phyloP scores from a whole-genome alignment of 768 basidiomycete species.

The Daedalea quercina region DNA sequence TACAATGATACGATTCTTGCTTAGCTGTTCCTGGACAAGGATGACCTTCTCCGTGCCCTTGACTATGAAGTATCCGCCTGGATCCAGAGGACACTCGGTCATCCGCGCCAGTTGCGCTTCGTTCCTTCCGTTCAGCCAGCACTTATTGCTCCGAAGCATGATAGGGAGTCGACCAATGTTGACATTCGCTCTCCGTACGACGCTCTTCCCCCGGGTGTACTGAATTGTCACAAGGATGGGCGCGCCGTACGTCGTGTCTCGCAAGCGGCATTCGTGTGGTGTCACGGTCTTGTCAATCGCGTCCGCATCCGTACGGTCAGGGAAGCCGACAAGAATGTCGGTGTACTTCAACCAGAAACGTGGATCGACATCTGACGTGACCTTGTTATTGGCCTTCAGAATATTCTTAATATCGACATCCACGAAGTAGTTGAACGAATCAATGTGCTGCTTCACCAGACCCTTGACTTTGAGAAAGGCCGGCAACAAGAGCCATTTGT shows the following conservation, averaged over 20 bases:
- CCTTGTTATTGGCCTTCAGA: constrained; percentile 86
- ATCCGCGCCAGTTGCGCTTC: constrained; percentile 86
- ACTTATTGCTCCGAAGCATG: constrained; percentile 95
- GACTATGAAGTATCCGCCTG: constrained; percentile 99
- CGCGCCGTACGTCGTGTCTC: constrained; percentile 92
- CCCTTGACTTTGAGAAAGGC: constrained; percentile 98
- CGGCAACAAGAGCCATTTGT: constrained; percentile 97
- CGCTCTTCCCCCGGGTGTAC: constrained; percentile 87
- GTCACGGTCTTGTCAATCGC: constrained; percentile 79
- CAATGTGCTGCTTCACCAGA: constrained; percentile 97
- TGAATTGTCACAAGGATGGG: constrained; percentile 92
- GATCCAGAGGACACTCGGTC: constrained; percentile 96
- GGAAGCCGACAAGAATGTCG: constrained; percentile 90
- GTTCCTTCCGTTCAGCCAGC: constrained; percentile 72
- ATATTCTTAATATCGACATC: constrained; percentile 97
- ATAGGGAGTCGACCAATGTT: constrained; percentile 90
- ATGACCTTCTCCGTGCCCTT: constrained; percentile 99
- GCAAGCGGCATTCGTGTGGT: constrained; percentile 94
- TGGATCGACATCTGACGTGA: constrained; percentile 95
- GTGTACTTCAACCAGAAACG: constrained; percentile 95
- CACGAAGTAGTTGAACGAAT: constrained; percentile 98
- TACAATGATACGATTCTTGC: constrained; percentile 98
- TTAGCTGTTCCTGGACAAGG: constrained; percentile 95
- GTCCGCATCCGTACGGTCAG: constrained; percentile 80
- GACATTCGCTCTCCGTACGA: constrained; percentile 77